Conservation (phyloP, 768 basidiomycete genomes). For the Leccinum uliginosum region DNA sequence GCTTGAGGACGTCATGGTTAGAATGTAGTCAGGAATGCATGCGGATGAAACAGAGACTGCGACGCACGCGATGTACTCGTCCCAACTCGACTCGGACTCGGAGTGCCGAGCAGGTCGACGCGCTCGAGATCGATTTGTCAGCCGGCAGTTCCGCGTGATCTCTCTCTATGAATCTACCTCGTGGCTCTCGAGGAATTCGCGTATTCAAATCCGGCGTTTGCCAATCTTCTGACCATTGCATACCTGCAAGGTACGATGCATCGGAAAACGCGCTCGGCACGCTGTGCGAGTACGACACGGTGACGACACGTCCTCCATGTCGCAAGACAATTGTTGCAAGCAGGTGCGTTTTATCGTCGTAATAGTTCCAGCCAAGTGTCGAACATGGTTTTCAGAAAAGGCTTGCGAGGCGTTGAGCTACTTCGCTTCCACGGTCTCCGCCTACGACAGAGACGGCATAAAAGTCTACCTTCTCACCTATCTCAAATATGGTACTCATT, state of each 20-base stretch:
- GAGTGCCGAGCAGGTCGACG: too few species aligned
- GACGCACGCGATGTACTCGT: too few species aligned
- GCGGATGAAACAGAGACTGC: too few species aligned
- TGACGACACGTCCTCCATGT: slow-evolving; percentile 59
- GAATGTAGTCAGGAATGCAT: too few species aligned
- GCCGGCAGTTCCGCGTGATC: too few species aligned
- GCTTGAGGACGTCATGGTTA: too few species aligned
- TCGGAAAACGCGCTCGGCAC: slow-evolving; percentile 30
- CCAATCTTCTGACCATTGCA: slow-evolving; percentile 14
- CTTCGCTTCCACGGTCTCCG: slow-evolving; percentile 44
- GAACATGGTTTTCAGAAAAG: not conserved
- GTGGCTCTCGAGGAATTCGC: slow-evolving; percentile 17
- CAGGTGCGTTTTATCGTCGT: slow-evolving; percentile 34
- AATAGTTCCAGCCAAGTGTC: not conserved
- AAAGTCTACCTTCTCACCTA: slow-evolving; percentile 52
- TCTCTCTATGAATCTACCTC: slow-evolving; percentile 18
- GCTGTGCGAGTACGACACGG: slow-evolving; percentile 48
- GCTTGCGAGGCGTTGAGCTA: slow-evolving; percentile 29
- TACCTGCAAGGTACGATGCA: slow-evolving; percentile 23
- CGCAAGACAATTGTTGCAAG: slow-evolving; percentile 39
- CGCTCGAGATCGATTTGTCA: too few species aligned
- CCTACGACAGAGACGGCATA: slow-evolving; percentile 44
- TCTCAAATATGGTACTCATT: slow-evolving; percentile 25
- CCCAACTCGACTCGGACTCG: too few species aligned
- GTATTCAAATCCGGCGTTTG: slow-evolving; percentile 20